Percentiles rank a stretch among this genome's conserved stretches.
Conservation (phyloP, 441 rosid species). For the Gossypium davidsonii region DNA sequence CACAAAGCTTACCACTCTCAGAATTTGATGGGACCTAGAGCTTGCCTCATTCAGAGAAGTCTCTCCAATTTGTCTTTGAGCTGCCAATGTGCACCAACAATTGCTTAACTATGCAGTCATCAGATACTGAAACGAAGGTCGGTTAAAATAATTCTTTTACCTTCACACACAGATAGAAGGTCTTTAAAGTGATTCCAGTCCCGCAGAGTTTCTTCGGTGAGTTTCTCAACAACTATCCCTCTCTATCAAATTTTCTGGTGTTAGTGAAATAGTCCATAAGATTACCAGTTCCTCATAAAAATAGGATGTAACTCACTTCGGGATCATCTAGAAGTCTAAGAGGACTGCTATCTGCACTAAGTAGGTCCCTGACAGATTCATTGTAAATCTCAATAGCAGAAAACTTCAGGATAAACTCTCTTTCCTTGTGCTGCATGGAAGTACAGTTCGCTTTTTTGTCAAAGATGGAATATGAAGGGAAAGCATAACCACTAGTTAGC, state of each 20-base stretch:
- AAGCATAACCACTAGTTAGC: background rate
- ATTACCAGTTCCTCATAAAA: conserved; percentile 14
- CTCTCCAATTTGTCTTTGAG: conserved; percentile 90
- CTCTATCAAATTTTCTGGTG: conserved; percentile 40
- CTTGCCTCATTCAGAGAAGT: conserved; percentile 87
- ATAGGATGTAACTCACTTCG: conserved; percentile 46
- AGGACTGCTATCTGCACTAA: conserved; percentile 55
- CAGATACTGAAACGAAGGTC: conserved; percentile 5
- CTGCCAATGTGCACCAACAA: conserved; percentile 37
- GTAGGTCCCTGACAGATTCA: conserved; percentile 87
- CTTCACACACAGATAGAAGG: conserved; percentile 74
- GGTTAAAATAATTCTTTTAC: conserved; percentile 25
- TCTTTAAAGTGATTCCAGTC: conserved; percentile 69
- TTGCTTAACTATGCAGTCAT: conserved; percentile 15
- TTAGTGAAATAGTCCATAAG: conserved; percentile 10
- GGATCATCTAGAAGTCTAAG: conserved; percentile 89
- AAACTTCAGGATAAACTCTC: conserved; percentile 67
- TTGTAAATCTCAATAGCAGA: conserved; percentile 96
- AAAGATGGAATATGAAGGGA: conserved; percentile 6
- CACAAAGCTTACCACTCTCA: conserved; percentile 64
- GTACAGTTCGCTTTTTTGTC: background rate
- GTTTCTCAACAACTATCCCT: conserved; percentile 87
- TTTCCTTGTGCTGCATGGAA: conserved; percentile 64
- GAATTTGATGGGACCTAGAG: conserved; percentile 95
- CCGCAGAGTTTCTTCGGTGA: conserved; percentile 61